A percentile compares a stretch with the other conserved stretches of the same genome.
Conservation (phyloP, 1,284 basidiomycete genomes). For the Lignosus rhinocerotis region DNA sequence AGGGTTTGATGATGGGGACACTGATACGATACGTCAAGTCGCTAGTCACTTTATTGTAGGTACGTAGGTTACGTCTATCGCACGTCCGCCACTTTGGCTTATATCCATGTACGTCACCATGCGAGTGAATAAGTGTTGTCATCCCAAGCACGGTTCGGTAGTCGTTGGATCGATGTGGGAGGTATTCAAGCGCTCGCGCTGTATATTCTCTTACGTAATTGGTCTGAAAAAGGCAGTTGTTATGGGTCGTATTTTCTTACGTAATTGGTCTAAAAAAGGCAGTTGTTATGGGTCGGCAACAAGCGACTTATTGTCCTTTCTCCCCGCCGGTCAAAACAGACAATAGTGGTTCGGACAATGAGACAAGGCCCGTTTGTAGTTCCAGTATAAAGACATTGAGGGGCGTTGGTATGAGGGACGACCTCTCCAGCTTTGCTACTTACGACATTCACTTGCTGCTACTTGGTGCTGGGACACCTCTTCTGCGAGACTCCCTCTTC, state of each 20-base stretch:
- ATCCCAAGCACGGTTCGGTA: too few species aligned
- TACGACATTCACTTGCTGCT: conserved; percentile 6
- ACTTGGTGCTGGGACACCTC: conserved; percentile 16
- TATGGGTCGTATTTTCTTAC: conserved; percentile 12
- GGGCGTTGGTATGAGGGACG: background rate
- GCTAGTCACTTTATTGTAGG: too few species aligned
- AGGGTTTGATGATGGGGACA: too few species aligned
- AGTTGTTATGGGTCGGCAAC: conserved; percentile 21
- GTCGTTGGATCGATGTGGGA: too few species aligned
- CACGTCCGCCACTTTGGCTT: too few species aligned
- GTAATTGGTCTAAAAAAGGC: conserved; percentile 17
- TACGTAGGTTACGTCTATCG: too few species aligned
- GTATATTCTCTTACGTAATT: conserved; percentile 15
- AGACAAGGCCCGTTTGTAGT: background rate
- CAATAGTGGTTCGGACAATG: conserved; percentile 23
- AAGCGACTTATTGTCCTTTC: conserved; percentile 15
- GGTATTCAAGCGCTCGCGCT: background rate
- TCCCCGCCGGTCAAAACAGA: conserved; percentile 3
- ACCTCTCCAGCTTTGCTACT: background rate
- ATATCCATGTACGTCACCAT: too few species aligned
- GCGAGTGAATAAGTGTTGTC: too few species aligned
- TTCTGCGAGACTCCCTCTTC: conserved; percentile 5
- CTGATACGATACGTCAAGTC: too few species aligned
- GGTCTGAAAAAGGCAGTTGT: conserved; percentile 16
- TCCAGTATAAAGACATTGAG: conserved; percentile 4